Conservation (phyloP, 345 rosid genomes). For the Salix exigua region DNA sequence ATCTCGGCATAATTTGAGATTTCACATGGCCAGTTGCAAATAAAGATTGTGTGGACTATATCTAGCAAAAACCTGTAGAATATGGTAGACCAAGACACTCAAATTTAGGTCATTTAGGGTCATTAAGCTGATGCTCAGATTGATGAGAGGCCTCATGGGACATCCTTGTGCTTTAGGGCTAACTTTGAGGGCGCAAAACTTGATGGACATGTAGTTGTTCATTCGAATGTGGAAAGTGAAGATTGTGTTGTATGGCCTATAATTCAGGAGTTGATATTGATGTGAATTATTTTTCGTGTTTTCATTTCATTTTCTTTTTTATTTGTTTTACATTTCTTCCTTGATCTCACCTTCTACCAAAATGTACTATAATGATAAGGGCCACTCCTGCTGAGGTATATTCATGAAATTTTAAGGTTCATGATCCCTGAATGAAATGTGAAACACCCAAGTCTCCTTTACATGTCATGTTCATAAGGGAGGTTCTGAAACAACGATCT, state of each 20-base stretch:
- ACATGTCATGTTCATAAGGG: not conserved
- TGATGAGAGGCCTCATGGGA: conserved; percentile 1
- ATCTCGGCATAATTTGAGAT: not conserved
- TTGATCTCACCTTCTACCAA: not conserved
- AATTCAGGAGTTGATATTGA: not conserved
- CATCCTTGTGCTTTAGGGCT: not conserved
- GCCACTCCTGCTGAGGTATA: not conserved
- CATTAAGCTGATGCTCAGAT: not conserved
- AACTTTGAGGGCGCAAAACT: not conserved
- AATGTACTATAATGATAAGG: not conserved
- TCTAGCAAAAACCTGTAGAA: not conserved
- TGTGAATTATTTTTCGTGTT: not conserved
- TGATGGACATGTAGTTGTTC: not conserved
- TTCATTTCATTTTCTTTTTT: too few relatives aligned
- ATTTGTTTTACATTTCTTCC: not conserved
- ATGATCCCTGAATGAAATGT: not conserved
- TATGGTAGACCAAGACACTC: not conserved
- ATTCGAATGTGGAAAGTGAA: not conserved
- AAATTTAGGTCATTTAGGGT: not conserved
- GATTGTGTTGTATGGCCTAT: not conserved
- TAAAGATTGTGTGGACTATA: not conserved
- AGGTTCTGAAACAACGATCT: too few relatives aligned
- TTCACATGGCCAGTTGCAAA: not conserved
- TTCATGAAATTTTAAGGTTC: not conserved
- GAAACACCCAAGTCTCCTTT: not conserved